Percentiles rank a stretch among this genome's conserved stretches.
phyloP scores from a whole-genome alignment of 768 basidiomycete genomes.

The Mycena epipterygia region DNA sequence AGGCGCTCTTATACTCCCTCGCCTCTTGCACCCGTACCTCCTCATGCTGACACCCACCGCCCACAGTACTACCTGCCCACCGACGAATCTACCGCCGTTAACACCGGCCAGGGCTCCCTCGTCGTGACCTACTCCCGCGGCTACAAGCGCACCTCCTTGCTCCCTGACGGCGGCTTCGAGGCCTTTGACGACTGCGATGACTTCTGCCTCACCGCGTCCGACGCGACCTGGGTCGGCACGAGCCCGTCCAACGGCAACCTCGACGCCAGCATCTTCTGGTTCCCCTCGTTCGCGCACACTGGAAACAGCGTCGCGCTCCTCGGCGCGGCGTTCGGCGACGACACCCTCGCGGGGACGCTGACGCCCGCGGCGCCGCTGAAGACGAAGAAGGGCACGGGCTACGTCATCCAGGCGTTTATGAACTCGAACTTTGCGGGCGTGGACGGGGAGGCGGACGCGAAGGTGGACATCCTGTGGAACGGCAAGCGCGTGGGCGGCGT shows the following conservation, averaged over 20 bases:
- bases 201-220: conserved; percentile 57
- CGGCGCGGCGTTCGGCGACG: conserved; percentile 56
- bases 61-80: conserved; percentile 58
- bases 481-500: too few species aligned
- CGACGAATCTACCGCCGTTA: conserved; percentile 59
- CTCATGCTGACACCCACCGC: neutral
- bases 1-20: too few species aligned
- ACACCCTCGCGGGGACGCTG: conserved; percentile 55
- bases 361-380: conserved; percentile 45
- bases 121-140: conserved; percentile 62
- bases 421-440: too few species aligned
- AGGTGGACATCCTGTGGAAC: too few species aligned
- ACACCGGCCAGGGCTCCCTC: conserved; percentile 60
- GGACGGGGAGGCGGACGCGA: too few species aligned
- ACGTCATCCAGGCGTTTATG: neutral
- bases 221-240: conserved; percentile 55
- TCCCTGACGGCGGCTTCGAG: conserved; percentile 61
- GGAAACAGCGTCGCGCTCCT: conserved; percentile 56
- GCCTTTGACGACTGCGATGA: conserved; percentile 50
- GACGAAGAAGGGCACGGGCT: conserved; percentile 53
- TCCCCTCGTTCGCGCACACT: conserved; percentile 53
- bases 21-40: too few species aligned
- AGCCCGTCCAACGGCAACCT: conserved; percentile 51
- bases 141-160: conserved; percentile 55
- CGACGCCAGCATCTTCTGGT: conserved; percentile 62